Conservation (phyloP, 2,329 filamentous ascomycete species). For the Blumeriella jaapii region DNA sequence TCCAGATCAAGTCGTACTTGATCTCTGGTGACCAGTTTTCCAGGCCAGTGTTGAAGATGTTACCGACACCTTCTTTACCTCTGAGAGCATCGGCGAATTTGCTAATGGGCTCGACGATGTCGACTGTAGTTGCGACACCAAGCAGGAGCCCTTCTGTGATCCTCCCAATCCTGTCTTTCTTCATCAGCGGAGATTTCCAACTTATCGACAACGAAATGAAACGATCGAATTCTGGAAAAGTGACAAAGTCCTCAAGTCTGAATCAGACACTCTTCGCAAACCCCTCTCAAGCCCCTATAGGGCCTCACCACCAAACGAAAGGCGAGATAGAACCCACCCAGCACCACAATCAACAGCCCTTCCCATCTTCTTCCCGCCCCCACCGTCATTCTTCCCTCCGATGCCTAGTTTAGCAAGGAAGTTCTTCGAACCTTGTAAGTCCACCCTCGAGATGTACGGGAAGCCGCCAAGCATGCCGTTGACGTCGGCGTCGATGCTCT, state of each 20-base stretch:
- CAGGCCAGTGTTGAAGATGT: slow-evolving; percentile 61
- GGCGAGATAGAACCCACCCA: slow-evolving; percentile 24
- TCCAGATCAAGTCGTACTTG: slow-evolving; percentile 74
- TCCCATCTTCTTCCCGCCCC: slow-evolving; percentile 24
- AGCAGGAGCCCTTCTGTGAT: slow-evolving; percentile 70
- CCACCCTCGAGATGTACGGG: slow-evolving; percentile 55
- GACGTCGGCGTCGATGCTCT: slow-evolving; percentile 38
- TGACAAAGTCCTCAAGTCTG: too few relatives aligned
- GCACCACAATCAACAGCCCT: slow-evolving; percentile 30
- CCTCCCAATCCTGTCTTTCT: slow-evolving; percentile 73
- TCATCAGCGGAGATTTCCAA: too few relatives aligned
- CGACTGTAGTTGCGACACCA: slow-evolving; percentile 56
- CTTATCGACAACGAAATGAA: too few relatives aligned
- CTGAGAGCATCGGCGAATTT: slow-evolving; percentile 62
- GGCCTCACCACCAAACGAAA: too few relatives aligned
- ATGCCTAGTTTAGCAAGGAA: slow-evolving; percentile 57
- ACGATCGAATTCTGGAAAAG: too few relatives aligned
- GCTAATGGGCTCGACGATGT: slow-evolving; percentile 73
- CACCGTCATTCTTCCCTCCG: slow-evolving; percentile 14
- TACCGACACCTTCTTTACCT: slow-evolving; percentile 44
- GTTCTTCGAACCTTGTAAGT: slow-evolving; percentile 57
- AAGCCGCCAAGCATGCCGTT: slow-evolving; percentile 74
- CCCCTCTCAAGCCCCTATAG: too few relatives aligned
- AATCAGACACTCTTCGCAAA: too few relatives aligned
- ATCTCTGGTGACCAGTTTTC: slow-evolving; percentile 52